phyloP scores from a whole-genome alignment of 306 rosid species.

The Argentina anserina region DNA sequence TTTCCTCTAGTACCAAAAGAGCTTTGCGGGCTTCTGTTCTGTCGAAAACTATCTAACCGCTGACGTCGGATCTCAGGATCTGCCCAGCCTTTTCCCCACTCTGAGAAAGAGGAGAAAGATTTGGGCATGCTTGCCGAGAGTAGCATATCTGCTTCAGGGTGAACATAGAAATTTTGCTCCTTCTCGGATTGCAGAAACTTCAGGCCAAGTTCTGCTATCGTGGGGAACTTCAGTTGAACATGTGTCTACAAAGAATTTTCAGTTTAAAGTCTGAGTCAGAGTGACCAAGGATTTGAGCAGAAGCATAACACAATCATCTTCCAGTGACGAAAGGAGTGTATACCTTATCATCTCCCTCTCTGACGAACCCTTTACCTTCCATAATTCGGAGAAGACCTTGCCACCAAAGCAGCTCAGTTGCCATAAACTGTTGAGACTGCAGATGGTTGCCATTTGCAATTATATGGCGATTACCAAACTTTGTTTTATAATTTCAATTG shows the following conservation, averaged over 20 bases:
- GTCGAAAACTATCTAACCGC: slow-evolving; percentile 52
- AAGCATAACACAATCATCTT: neutral
- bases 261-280: slow-evolving; percentile 8
- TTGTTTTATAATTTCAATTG: slow-evolving; percentile 1
- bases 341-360: slow-evolving; percentile 76
- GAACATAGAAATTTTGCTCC: slow-evolving; percentile 48
- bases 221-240: slow-evolving; percentile 73
- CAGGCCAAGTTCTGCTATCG: slow-evolving; percentile 64
- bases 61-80: slow-evolving; percentile 90
- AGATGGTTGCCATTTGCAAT: slow-evolving; percentile 13
- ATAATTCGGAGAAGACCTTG: slow-evolving; percentile 82
- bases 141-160: slow-evolving; percentile 91
- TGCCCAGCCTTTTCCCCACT: slow-evolving; percentile 95
- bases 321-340: slow-evolving; percentile 2
- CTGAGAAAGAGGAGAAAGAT: slow-evolving; percentile 68
- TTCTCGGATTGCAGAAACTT: slow-evolving; percentile 39
- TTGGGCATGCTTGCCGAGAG: slow-evolving; percentile 42
- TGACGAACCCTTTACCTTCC: slow-evolving; percentile 67
- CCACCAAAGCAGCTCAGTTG: slow-evolving; percentile 79
- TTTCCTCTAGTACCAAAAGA: slow-evolving; percentile 8
- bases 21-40: slow-evolving; percentile 20
- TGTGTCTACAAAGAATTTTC: slow-evolving; percentile 44
- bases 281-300: neutral
- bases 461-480: slow-evolving; percentile 15
- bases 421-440: slow-evolving; percentile 59